Conservation (phyloP, 257 asterid species). For the Striga asiatica region DNA sequence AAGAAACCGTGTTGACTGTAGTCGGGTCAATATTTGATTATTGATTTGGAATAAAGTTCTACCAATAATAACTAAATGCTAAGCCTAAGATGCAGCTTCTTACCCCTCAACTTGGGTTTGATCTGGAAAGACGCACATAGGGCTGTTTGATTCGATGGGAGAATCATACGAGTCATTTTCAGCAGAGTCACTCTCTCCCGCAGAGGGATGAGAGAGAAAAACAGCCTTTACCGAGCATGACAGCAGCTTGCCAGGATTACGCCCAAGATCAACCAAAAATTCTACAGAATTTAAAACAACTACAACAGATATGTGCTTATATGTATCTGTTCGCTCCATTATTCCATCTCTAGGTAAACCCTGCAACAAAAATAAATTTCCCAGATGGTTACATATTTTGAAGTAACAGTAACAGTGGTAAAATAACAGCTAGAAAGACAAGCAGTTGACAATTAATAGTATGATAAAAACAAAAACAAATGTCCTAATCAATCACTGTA, state of each 20-base stretch:
- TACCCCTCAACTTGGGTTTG: constrained; percentile 67
- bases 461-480: constrained; percentile 6
- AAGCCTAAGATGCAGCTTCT: no score
- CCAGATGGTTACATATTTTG: constrained; percentile 9
- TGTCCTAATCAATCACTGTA: no score
- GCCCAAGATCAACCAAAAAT: constrained; percentile 70
- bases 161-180: constrained; percentile 99
- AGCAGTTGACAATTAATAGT: not conserved
- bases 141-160: constrained; percentile 97
- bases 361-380: constrained; percentile 37
- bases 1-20: not conserved
- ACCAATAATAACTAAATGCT: no score
- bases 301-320: constrained; percentile 89
- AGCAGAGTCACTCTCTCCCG: constrained; percentile 99
- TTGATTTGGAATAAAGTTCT: not conserved
- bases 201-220: constrained; percentile 84
- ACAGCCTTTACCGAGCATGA: constrained; percentile 77
- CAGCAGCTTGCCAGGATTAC: constrained; percentile 88
- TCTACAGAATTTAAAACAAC: constrained; percentile 74
- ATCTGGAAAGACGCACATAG: constrained; percentile 80
- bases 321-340: constrained; percentile 74
- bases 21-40: not conserved
- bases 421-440: constrained; percentile 5
- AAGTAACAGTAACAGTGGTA: constrained; percentile 13
- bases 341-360: constrained; percentile 91